Conservation (phyloP, 1,284 basidiomycete species). For the Ceratobasidium sp. region DNA sequence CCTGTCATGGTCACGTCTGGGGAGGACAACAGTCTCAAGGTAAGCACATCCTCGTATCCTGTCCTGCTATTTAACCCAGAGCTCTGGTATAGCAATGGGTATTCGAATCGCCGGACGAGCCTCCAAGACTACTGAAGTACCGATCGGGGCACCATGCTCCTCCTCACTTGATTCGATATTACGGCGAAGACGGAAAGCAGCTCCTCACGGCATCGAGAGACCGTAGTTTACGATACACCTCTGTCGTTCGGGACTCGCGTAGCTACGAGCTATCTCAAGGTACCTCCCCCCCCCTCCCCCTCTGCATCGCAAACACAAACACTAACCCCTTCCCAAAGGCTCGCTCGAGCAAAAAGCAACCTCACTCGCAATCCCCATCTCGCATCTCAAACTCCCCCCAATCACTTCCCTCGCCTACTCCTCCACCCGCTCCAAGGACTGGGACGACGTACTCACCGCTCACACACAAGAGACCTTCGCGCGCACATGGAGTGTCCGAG, state of each 20-base stretch:
- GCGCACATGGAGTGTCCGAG: slow-evolving; percentile 86
- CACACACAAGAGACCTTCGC: slow-evolving; percentile 85
- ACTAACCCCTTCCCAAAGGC: slow-evolving; percentile 58
- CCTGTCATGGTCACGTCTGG: slow-evolving; percentile 88
- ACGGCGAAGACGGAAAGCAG: slow-evolving; percentile 96
- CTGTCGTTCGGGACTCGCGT: slow-evolving; percentile 91
- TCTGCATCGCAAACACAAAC: too few relatives aligned
- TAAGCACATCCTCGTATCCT: slow-evolving; percentile 51
- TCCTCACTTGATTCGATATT: slow-evolving; percentile 92
- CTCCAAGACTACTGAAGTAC: slow-evolving; percentile 89
- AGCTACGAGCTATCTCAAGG: slow-evolving; percentile 97
- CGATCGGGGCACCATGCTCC: slow-evolving; percentile 93
- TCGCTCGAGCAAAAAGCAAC: slow-evolving; percentile 88
- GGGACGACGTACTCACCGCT: slow-evolving; percentile 95
- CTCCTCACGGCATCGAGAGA: slow-evolving; percentile 89
- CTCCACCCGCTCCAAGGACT: slow-evolving; percentile 87
- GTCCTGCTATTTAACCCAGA: background rate
- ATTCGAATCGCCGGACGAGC: slow-evolving; percentile 88
- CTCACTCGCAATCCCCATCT: slow-evolving; percentile 79
- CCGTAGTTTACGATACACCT: slow-evolving; percentile 87
- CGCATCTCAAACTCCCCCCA: slow-evolving; percentile 83
- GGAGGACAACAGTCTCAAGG: slow-evolving; percentile 94
- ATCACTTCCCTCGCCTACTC: slow-evolving; percentile 84
- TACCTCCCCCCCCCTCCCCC: slow-evolving; percentile 50
- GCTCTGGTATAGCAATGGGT: slow-evolving; percentile 88